Evolutionary conservation across 1,139 yeast species (phyloP), one percentile per base, ranked within the genome.

Genomic region (Diutina siamensis): DNA sequence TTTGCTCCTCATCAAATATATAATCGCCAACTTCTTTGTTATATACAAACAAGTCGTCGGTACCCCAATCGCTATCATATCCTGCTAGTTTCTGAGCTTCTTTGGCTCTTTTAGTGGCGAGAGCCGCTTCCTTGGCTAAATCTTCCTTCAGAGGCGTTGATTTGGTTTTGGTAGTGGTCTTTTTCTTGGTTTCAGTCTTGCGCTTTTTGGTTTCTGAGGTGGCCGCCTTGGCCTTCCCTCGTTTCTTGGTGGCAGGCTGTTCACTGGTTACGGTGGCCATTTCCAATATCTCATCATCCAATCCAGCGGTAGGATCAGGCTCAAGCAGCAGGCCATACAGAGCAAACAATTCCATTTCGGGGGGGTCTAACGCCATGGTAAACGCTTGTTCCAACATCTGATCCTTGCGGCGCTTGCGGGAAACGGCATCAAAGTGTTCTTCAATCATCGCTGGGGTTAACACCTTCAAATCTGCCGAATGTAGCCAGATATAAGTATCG

Each of bases 401-500:
- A 47, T 68, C 72, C 51, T 62, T 68, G 46, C 70, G 60, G 48
- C 63, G 59, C n/a, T 46, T 45, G 18, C 51, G 47, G 12, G 45
- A 49, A 17, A 45, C 46, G 48, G 52, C 44, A 48, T 52, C 51
- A 40, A 68, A 58, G 49, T 59, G 62, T n/a, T 51, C 57, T 7
- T 60, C 59, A 40, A 71, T 68, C 46, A 53, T 59, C 1, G 55
- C 60, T 8, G 46, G 45, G 12, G 53, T 51, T 47, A 71, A 58
- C 12, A 51, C 49, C 48, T 63, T 63, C 27, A 78, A 52, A 50
- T 78, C 83, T 36, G 60, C 58, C 8, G 58, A 55, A 35, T 68
- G 67, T 45, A 76, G 72, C 84, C 84, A 80, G 47, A 77, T 76
- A 54, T 78, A 80, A 2, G 81, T 79, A 55, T 80, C 84, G 57